phyloP scores from a whole-genome alignment of 495 filamentous ascomycete genomes.

The Neurospora sp. region DNA sequence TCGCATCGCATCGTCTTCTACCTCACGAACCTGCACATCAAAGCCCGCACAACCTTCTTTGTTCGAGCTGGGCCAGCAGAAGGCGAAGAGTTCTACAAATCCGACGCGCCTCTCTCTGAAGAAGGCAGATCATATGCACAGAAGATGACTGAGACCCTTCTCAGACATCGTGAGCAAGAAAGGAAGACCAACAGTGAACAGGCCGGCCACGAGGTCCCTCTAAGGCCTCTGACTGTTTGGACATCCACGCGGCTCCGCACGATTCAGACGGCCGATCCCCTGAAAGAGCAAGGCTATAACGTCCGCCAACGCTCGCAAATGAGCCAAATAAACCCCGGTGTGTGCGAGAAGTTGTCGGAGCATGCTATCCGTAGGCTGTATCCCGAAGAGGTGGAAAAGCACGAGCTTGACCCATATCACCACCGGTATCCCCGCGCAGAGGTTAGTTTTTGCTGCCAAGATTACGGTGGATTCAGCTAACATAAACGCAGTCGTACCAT shows the following conservation, averaged over 20 bases:
- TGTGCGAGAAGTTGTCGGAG: slow-evolving; percentile 81
- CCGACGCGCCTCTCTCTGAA: slow-evolving; percentile 71
- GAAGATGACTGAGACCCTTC: slow-evolving; percentile 75
- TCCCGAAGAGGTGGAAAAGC: slow-evolving; percentile 83
- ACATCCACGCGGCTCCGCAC: slow-evolving; percentile 85
- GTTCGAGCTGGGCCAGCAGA: slow-evolving; percentile 60
- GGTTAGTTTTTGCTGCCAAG: slow-evolving; percentile 36
- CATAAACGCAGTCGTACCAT: slow-evolving; percentile 72
- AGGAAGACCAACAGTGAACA: slow-evolving; percentile 55
- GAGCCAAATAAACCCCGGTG: slow-evolving; percentile 92
- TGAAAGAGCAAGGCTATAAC: slow-evolving; percentile 68
- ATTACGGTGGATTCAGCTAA: slow-evolving; percentile 1
- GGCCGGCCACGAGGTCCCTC: slow-evolving; percentile 55
- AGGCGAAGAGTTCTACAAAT: slow-evolving; percentile 81
- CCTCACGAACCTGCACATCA: slow-evolving; percentile 93
- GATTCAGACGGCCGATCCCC: slow-evolving; percentile 77
- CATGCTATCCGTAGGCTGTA: slow-evolving; percentile 67
- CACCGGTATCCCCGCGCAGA: slow-evolving; percentile 94
- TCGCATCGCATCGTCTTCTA: slow-evolving; percentile 97
- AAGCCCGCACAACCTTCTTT: slow-evolving; percentile 87
- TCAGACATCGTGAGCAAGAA: slow-evolving; percentile 74
- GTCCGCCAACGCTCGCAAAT: slow-evolving; percentile 88
- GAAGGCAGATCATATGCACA: slow-evolving; percentile 78
- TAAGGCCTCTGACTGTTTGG: slow-evolving; percentile 85
- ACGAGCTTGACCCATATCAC: slow-evolving; percentile 93